phyloP scores from a whole-genome alignment of 257 asterid species.

The Ballota nigra region DNA sequence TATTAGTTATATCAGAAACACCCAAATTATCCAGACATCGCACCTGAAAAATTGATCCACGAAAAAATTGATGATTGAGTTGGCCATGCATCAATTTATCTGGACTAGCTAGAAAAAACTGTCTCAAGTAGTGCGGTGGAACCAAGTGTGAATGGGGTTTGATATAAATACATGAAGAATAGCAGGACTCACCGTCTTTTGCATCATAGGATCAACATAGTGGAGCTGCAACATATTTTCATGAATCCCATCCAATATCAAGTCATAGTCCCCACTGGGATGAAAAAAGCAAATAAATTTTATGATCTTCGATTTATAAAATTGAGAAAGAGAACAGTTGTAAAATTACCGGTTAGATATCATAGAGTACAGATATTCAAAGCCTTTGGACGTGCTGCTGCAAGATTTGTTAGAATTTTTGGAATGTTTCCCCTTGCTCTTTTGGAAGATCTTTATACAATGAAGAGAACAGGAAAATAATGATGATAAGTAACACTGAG shows the following conservation, averaged over 20 bases:
- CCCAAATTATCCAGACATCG: slow-evolving; percentile 75
- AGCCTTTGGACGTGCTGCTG: slow-evolving; percentile 47
- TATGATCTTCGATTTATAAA: slow-evolving; percentile 25
- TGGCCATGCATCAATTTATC: neutral
- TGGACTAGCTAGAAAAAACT: slow-evolving; percentile 1
- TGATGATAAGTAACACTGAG: slow-evolving; percentile 7
- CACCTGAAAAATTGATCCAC: slow-evolving; percentile 46
- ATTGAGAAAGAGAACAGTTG: slow-evolving; percentile 14
- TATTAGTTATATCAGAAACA: slow-evolving; percentile 67
- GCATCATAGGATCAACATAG: slow-evolving; percentile 91
- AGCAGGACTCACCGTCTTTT: slow-evolving; percentile 71
- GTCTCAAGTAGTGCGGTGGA: neutral
- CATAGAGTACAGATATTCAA: slow-evolving; percentile 69
- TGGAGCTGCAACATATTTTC: slow-evolving; percentile 80
- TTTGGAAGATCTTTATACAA: slow-evolving; percentile 73
- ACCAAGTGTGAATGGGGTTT: neutral
- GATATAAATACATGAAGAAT: neutral
- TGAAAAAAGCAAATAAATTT: slow-evolving; percentile 20
- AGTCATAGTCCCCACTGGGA: slow-evolving; percentile 87
- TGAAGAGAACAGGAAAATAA: slow-evolving; percentile 9
- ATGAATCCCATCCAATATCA: slow-evolving; percentile 83
- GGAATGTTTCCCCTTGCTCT: slow-evolving; percentile 52
- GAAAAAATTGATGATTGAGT: neutral
- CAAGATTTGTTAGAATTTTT: slow-evolving; percentile 42
- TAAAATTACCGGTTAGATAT: slow-evolving; percentile 75